These are phyloP conservation scores for Cyberlindnera mrakii DNA, from an alignment of 805 yeast species.

Conservation along the genomic window DNA sequence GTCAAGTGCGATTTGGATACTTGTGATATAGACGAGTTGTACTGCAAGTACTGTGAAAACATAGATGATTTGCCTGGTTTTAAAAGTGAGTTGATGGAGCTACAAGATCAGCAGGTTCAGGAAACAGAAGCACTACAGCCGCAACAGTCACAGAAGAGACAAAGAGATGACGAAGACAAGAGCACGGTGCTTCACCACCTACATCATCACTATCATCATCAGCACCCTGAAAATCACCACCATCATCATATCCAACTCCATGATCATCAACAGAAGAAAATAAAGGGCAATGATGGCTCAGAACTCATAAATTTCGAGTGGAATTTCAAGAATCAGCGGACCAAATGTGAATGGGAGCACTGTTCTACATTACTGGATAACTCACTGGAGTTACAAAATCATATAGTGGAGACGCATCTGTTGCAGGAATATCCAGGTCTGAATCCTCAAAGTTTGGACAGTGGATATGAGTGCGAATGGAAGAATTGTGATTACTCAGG, in stretches of 20 bases:
- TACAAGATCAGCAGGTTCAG: conserved; percentile 1
- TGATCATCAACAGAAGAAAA: conserved; percentile 26
- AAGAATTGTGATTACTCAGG: conserved; percentile 57
- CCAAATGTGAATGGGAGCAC: conserved; percentile 65
- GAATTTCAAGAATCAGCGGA: conserved; percentile 31
- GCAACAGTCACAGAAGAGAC: conserved; percentile 6
- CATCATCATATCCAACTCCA: conserved; percentile 34
- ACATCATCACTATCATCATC: conserved; percentile 19
- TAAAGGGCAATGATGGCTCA: conserved; percentile 1
- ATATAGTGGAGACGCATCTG: conserved; percentile 45
- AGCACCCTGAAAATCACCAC: conserved; percentile 28
- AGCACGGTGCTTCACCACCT: conserved; percentile 13
- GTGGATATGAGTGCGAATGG: conserved; percentile 59
- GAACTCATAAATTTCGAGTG: conserved; percentile 20
- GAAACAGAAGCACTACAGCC: too few relatives aligned
- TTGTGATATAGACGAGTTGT: conserved; percentile 28
- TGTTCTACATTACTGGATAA: conserved; percentile 42
- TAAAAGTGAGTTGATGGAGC: conserved; percentile 1
- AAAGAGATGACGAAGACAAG: conserved; percentile 15
- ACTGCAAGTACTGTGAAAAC: conserved; percentile 26
- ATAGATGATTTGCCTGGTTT: conserved; percentile 9
- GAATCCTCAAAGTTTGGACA: not conserved
- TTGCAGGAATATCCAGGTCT: conserved; percentile 22
- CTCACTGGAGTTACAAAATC: conserved; percentile 40
- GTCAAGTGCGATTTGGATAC: conserved; percentile 24